These are phyloP conservation scores for Santalum album DNA, from an alignment of 164 flowering plant genomes.

Conservation along the genomic window DNA sequence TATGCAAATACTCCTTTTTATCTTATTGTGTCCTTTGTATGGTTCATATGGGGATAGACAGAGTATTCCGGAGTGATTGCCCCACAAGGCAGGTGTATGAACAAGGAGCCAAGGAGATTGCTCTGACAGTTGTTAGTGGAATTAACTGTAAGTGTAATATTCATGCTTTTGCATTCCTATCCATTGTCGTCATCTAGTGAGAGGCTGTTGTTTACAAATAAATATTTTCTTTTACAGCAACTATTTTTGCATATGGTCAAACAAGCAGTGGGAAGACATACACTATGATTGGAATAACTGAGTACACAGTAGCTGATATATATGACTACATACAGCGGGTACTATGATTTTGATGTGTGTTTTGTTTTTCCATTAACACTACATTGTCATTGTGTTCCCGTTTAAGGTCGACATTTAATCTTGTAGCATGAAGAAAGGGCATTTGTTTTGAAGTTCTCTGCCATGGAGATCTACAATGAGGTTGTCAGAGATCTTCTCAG, in stretches of 20 bases:
- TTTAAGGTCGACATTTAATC: too few relatives aligned
- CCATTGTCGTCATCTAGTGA: too few relatives aligned
- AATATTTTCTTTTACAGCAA: conserved; percentile 39
- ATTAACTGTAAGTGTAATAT: conserved; percentile 62
- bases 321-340: conserved; percentile 65
- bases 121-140: conserved; percentile 74
- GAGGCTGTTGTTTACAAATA: background rate
- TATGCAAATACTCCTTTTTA: too few relatives aligned
- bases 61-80: conserved; percentile 57
- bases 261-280: conserved; percentile 98
- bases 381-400: too few relatives aligned
- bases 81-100: conserved; percentile 69
- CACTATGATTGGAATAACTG: conserved; percentile 87
- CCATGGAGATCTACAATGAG: conserved; percentile 96
- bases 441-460: conserved; percentile 79
- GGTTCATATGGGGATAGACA: conserved; percentile 31
- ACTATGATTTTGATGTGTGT: conserved; percentile 5
- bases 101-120: conserved; percentile 70
- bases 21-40: background rate
- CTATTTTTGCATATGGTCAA: conserved; percentile 92
- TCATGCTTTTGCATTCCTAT: too few relatives aligned
- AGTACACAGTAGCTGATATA: conserved; percentile 62
- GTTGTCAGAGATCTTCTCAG: conserved; percentile 78
- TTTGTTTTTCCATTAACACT: too few relatives aligned
- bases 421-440: conserved; percentile 66